phyloP scores from a whole-genome alignment of 2,329 filamentous ascomycete genomes.

The Ascochyta viciae-villosae region DNA sequence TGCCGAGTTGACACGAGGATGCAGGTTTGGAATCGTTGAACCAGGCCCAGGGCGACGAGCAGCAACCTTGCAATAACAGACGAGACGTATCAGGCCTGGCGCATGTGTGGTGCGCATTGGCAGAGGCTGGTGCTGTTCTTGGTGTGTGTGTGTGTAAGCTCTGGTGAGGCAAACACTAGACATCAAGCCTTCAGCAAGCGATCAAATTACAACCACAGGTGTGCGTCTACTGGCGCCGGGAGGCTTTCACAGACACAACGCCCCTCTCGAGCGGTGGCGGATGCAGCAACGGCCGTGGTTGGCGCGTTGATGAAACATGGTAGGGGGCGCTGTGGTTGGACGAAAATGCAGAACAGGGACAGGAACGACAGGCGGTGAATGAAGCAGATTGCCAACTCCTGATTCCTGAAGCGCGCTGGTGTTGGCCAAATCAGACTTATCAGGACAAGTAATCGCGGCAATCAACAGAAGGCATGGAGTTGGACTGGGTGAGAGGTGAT shows the following conservation, averaged over 20 bases:
- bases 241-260: slow-evolving; percentile 13
- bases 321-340: slow-evolving; percentile 9
- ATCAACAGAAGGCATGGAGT: slow-evolving; percentile 7
- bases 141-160: neutral
- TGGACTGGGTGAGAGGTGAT: neutral
- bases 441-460: slow-evolving; percentile 12
- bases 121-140: slow-evolving; percentile 1
- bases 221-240: slow-evolving; percentile 9
- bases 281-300: slow-evolving; percentile 12
- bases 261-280: slow-evolving; percentile 13
- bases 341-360: slow-evolving; percentile 14
- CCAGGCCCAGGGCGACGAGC: neutral
- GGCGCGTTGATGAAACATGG: slow-evolving; percentile 16
- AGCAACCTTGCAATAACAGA: slow-evolving; percentile 5
- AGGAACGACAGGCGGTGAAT: slow-evolving; percentile 19
- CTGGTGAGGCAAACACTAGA: slow-evolving; percentile 10
- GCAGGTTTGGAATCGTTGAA: slow-evolving; percentile 4
- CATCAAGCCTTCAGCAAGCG: slow-evolving; percentile 15
- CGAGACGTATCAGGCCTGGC: neutral
- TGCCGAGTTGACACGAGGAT: slow-evolving; percentile 1
- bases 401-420: neutral
- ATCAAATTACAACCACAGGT: slow-evolving; percentile 7
- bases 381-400: slow-evolving; percentile 13
- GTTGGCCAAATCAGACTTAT: slow-evolving; percentile 8
- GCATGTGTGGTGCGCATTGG: neutral